Conservation (phyloP, 169 alveolate species). For the Eimeria necatrix region DNA sequence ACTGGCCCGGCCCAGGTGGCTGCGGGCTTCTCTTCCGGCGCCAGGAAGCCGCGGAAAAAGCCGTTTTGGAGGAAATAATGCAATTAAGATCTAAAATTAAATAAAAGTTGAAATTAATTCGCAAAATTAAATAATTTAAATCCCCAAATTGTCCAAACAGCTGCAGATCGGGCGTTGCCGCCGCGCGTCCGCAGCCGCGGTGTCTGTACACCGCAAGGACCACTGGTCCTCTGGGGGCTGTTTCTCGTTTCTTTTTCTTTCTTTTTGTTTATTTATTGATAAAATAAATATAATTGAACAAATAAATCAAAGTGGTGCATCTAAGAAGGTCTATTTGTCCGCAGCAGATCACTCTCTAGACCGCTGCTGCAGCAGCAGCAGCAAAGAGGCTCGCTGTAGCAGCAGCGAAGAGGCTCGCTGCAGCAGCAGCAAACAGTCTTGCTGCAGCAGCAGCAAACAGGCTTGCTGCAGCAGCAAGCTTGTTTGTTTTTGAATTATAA, state of each 20-base stretch:
- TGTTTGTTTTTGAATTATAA: not conserved
- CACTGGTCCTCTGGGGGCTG: not conserved
- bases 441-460: not conserved
- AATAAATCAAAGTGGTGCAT: too few species aligned
- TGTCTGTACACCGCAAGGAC: not conserved
- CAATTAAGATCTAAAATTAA: not conserved
- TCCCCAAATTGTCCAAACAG: not conserved
- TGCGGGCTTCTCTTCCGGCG: not conserved
- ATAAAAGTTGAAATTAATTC: not conserved
- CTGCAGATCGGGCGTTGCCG: too few species aligned
- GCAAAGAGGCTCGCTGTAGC: not conserved
- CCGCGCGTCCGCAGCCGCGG: not conserved
- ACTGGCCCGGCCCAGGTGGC: not conserved
- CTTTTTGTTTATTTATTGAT: not conserved
- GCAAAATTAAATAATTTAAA: too few species aligned
- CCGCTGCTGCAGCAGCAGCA: too few species aligned
- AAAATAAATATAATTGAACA: not conserved
- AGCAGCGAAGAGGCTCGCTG: not conserved
- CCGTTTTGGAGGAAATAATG: not conserved
- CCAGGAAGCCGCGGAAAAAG: not conserved
- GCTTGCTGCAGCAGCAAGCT: not conserved
- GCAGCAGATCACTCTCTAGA: too few species aligned
- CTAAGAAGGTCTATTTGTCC: too few species aligned
- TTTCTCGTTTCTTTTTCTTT: not conserved
- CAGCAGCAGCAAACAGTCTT: not conserved